Evolutionary conservation across 768 basidiomycete species (phyloP), one percentile per base, ranked within the genome.

Genomic region (Rubroboletus pulcherrimus): DNA sequence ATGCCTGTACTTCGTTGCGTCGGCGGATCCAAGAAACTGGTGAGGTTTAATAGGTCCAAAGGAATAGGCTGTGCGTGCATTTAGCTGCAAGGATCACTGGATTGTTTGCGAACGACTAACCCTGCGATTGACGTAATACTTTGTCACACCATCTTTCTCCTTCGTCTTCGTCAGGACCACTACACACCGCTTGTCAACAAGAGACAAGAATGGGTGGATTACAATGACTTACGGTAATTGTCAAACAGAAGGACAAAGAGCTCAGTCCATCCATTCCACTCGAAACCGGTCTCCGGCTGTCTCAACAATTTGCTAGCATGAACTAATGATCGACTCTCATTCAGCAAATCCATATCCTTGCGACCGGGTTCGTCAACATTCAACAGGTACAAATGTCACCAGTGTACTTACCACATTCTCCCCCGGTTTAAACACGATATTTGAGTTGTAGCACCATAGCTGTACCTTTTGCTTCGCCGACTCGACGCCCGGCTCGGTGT

Each of bases 161-260:
- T 88, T 89, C 2, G 84, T 74, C 68, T 95, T 95, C 12, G 92
- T 93, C 81, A 93, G 82, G 34, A 95, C 91, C 71, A 95, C 93
- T 94, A 64, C 7, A 61, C 24, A 46, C 14, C 17, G 24, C 33
- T 17, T 21, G 30, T 68, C 37, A 74, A 42, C 19, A 42, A 24
- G n/a, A 45, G n/a, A 30, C 12, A 10, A 15, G 11, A 21, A 15
- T 0, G 15, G 7, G 24, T 0, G 29, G 26, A 29, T 33, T 10
- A 37, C n/a, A 15, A 14, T 29, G 14, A 74, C 91, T 71, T 56
- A 93, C 93, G 71, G 63, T 98, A 99, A 64, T 98, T 93, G 71
- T 99, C 97, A 63, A 99, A 97, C 3, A 99, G 75, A 51, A 98
- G 77, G 8, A 96, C 88, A 58, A 87, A 89, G 7, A 96, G 79